Conservation (phyloP, 2,329 filamentous ascomycete genomes). For the Trichoderma oligosporum region DNA sequence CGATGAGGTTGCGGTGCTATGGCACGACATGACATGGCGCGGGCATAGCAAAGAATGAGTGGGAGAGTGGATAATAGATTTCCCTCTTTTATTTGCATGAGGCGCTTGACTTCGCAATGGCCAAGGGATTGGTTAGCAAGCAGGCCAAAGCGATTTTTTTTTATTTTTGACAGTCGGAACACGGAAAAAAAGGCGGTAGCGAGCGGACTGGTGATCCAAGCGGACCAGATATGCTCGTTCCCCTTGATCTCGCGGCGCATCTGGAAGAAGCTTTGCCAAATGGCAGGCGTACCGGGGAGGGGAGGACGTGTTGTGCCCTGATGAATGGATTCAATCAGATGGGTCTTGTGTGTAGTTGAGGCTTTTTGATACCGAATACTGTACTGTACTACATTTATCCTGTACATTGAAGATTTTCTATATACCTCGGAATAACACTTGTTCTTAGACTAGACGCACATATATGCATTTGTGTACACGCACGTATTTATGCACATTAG, state of each 20-base stretch:
- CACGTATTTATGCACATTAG: no score
- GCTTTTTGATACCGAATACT: conserved; percentile 1
- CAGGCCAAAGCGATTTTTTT: conserved; percentile 15
- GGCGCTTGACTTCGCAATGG: background rate
- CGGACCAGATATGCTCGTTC: background rate
- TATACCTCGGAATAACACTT: conserved; percentile 4
- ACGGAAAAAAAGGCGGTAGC: background rate
- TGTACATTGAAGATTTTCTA: conserved; percentile 15
- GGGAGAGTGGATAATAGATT: background rate
- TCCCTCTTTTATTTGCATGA: conserved; percentile 7
- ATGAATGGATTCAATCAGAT: conserved; percentile 5
- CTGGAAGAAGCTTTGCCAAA: background rate
- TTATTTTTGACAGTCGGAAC: background rate
- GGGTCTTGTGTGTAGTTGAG: background rate
- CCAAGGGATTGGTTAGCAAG: conserved; percentile 7
- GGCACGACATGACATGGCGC: background rate
- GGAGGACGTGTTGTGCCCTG: background rate
- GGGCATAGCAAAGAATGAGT: background rate
- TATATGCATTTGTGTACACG: background rate
- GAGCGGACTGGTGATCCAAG: background rate
- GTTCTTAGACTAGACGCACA: background rate
- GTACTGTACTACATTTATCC: conserved; percentile 11
- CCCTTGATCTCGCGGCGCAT: background rate
- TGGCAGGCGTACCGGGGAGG: background rate
- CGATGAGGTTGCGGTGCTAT: background rate